These are phyloP conservation scores for Inonotus obliquus DNA, from an alignment of 1,284 basidiomycete genomes.

Conservation along the genomic window DNA sequence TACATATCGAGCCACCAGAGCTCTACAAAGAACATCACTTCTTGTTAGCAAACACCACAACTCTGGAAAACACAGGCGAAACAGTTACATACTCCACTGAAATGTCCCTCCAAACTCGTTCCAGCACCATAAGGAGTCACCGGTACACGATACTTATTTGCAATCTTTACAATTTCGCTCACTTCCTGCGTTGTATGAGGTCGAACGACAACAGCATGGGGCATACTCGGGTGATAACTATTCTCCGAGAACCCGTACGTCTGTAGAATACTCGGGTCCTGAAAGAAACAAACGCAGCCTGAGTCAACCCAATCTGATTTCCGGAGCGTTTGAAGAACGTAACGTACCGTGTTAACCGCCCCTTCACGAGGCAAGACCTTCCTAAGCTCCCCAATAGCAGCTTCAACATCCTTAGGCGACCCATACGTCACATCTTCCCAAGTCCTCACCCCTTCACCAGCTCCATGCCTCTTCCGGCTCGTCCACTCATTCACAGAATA, in stretches of 20 bases:
- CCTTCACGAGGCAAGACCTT: conserved; percentile 40
- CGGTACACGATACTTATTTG: conserved; percentile 50
- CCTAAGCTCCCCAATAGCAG: conserved; percentile 52
- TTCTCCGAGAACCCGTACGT: conserved; percentile 63
- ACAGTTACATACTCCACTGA: conserved; percentile 50
- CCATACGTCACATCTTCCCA: conserved; percentile 33
- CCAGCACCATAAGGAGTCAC: conserved; percentile 57
- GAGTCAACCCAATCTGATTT: not conserved
- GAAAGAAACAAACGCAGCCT: not conserved
- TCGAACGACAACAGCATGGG: conserved; percentile 59
- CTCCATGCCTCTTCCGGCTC: not conserved
- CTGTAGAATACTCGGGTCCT: conserved; percentile 41
- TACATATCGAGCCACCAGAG: conserved; percentile 67
- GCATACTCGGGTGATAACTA: conserved; percentile 60
- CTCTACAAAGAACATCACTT: conserved; percentile 32
- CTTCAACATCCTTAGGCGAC: conserved; percentile 39
- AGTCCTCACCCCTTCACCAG: not conserved
- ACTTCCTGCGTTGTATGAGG: conserved; percentile 51
- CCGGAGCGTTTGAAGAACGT: not conserved
- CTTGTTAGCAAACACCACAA: not conserved
- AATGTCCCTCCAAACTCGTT: conserved; percentile 57
- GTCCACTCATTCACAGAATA: conserved; percentile 14
- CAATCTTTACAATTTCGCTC: conserved; percentile 51
- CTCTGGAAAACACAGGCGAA: not conserved
- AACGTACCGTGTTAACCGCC: conserved; percentile 37